Percentiles rank a stretch among this genome's conserved stretches.
Conservation (phyloP, 305 asterid species). For the Fraxinus sp. region DNA sequence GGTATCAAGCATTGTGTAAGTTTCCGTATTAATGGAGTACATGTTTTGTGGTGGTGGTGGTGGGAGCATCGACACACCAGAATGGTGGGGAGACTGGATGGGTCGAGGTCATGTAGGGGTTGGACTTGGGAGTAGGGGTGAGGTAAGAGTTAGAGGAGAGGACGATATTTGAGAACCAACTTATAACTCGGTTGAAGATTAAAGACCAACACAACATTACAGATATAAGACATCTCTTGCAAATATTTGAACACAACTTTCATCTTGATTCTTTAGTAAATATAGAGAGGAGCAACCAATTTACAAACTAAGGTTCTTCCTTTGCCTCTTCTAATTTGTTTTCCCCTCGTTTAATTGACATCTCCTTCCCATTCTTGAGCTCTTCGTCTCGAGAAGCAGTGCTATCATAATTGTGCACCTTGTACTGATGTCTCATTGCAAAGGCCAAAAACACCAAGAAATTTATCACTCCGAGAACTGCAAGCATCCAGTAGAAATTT, state of each 20-base stretch:
- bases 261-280: not conserved
- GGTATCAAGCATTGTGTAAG: not conserved
- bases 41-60: not conserved
- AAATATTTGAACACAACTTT: not conserved
- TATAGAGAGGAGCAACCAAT: not conserved
- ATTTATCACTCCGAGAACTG: constrained; percentile 63
- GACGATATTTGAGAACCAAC: not conserved
- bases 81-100: not conserved
- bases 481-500: constrained; percentile 76
- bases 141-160: not conserved
- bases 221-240: not conserved
- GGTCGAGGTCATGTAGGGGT: not conserved
- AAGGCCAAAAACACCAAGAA: constrained; percentile 45
- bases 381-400: constrained; percentile 32
- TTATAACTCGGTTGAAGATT: not conserved
- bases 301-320: constrained; percentile 30
- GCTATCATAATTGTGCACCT: constrained; percentile 45
- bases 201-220: not conserved
- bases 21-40: not conserved
- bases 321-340: constrained; percentile 26
- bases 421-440: constrained; percentile 65
- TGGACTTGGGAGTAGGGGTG: not conserved
- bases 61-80: not conserved
- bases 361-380: constrained; percentile 33
- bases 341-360: constrained; percentile 16